These are phyloP conservation scores for Chalciporus pseudorubinellus DNA, from an alignment of 768 basidiomycete genomes.

Conservation along the genomic window DNA sequence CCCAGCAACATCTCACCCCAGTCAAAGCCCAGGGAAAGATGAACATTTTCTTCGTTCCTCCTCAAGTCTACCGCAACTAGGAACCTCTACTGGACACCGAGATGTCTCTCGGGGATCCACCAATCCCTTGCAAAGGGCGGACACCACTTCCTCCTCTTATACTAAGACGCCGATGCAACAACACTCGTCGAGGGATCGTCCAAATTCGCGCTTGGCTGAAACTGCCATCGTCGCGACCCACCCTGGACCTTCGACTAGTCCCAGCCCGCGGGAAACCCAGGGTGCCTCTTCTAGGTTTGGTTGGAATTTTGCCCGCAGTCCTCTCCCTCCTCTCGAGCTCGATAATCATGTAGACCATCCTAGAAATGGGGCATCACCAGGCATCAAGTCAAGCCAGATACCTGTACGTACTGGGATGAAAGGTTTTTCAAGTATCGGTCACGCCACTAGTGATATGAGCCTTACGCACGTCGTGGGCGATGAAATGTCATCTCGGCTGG, in stretches of 20 bases:
- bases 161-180: background rate
- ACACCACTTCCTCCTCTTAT: background rate
- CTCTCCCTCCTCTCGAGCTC: constrained; percentile 41
- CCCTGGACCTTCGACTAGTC: background rate
- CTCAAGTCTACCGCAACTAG: constrained; percentile 16
- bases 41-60: constrained; percentile 14
- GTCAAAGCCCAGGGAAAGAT: constrained; percentile 2
- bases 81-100: constrained; percentile 8
- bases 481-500: constrained; percentile 23
- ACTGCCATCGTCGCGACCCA: background rate
- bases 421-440: constrained; percentile 15
- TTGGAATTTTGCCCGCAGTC: constrained; percentile 40
- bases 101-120: constrained; percentile 1
- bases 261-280: constrained; percentile 17
- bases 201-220: background rate
- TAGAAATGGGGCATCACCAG: constrained; percentile 20
- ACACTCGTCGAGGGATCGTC: constrained; percentile 4
- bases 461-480: constrained; percentile 23
- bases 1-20: constrained; percentile 11
- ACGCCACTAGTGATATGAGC: constrained; percentile 20
- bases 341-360: constrained; percentile 23
- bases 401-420: constrained; percentile 44
- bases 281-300: constrained; percentile 33
- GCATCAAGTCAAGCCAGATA: constrained; percentile 38
- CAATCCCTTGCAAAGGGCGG: constrained; percentile 3